phyloP scores from a whole-genome alignment of 768 basidiomycete genomes.

The Phanerochaete sordida region DNA sequence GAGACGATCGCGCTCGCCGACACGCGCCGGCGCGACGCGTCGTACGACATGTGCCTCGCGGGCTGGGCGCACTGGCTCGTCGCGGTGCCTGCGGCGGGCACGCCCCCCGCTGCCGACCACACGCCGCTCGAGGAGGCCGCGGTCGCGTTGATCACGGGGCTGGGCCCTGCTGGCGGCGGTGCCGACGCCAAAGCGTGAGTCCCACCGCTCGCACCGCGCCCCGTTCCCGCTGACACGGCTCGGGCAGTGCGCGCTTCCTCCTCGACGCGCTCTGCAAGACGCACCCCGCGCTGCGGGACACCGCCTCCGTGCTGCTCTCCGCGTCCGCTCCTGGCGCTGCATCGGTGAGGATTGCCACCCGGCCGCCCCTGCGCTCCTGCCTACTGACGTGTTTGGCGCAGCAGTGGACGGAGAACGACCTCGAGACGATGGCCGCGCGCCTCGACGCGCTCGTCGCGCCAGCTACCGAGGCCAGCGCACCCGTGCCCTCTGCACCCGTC shows the following conservation, averaged over 20 bases:
- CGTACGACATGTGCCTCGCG: constrained; percentile 58
- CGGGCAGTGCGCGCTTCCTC: constrained; percentile 29
- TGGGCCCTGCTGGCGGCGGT: constrained; percentile 35
- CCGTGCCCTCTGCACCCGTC: background rate
- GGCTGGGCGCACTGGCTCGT: constrained; percentile 69
- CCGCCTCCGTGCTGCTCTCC: background rate
- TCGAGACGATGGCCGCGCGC: constrained; percentile 53
- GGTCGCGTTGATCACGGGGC: constrained; percentile 41
- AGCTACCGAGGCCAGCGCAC: constrained; percentile 1
- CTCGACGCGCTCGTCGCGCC: constrained; percentile 31
- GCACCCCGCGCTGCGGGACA: constrained; percentile 29
- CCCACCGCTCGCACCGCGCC: background rate
- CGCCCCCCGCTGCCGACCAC: constrained; percentile 29
- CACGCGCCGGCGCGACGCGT: constrained; percentile 29
- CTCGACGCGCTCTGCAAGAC: constrained; percentile 38
- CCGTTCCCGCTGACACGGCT: background rate
- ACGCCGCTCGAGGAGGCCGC: constrained; percentile 42
- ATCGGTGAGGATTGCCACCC: background rate
- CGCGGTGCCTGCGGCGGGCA: constrained; percentile 27
- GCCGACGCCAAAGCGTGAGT: constrained; percentile 34
- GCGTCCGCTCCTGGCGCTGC: background rate
- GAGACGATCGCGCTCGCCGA: constrained; percentile 16
- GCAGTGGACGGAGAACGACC: constrained; percentile 49
- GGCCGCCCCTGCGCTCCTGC: too few relatives aligned
- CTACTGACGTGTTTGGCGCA: constrained; percentile 18